Percentiles rank a stretch among this genome's conserved stretches.
Conservation (phyloP, 208 protist species). For the Trichomonas gallinae region DNA sequence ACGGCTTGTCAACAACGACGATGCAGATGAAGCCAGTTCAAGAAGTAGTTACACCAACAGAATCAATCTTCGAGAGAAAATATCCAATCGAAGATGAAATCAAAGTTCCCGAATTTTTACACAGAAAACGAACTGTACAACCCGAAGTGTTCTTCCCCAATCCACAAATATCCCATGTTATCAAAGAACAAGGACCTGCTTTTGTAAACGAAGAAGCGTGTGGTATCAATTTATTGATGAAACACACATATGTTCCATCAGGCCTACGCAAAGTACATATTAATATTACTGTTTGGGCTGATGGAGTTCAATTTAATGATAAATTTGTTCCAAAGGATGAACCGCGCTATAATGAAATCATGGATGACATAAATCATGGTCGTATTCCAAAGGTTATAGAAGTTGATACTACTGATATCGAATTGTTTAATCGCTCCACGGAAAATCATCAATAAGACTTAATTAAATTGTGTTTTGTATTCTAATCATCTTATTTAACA, state of each 20-base stretch:
- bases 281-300: background rate
- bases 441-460: background rate
- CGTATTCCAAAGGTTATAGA: background rate
- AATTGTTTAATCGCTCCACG: background rate
- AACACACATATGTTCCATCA: background rate
- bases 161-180: background rate
- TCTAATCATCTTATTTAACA: no score
- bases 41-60: background rate
- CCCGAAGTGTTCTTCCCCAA: background rate
- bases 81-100: background rate
- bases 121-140: background rate
- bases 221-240: background rate
- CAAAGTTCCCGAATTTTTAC: background rate
- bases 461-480: background rate
- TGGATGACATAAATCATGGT: background rate
- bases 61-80: background rate
- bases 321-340: background rate
- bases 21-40: background rate
- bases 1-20: background rate
- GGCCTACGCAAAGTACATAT: background rate
- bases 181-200: background rate
- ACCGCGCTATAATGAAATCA: background rate
- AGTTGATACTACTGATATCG: background rate
- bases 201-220: background rate
- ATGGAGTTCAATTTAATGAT: background rate